Evolutionary conservation across 441 rosid genomes (phyloP), one percentile per base, ranked within the genome.

Genomic region (Pelargonium cotyledonis): DNA sequence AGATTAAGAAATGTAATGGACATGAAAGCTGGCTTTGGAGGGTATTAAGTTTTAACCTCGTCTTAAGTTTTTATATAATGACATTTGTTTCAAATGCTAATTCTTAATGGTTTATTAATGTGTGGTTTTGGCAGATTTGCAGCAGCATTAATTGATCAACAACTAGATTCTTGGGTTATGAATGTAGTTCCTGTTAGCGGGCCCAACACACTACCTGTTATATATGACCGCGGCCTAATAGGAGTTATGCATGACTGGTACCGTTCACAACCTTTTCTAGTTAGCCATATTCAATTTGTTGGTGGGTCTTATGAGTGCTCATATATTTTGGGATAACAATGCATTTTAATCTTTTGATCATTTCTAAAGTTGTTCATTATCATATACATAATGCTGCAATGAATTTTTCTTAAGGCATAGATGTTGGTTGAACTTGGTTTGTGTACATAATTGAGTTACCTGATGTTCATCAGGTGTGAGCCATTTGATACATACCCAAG

Each of bases 241-340:
- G 98, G 98, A 68, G 97, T 90, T 63, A 83, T 86, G 95, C 99
- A 95, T 75, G 99, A 95, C 69, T 95, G 99, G 99, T 94, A 94
- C 55, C 60, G 18, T 69, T 66, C 80, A 71, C 41, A 43, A 70
- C 73, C 65, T 2, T 68, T 18, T 43, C 35, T 21, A 49, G 38
- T 3, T 68, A 71, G 23, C 10, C 21, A 19, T 21, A 35, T 35
- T 4, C 38, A 31, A 31, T 31, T 31, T 31, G 8, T 55, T 55
- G 62, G 26, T 14, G 14, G 21, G 0, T 49, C 16, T 11, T 0
- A 49, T 49, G 57, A 49, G 5, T 4, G 16, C 58, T 51, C 58
- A 12, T 0, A 47, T 5, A 47, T 5, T 51, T 51, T 51, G 58
- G 18, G 58, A 51, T 51, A 5, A 51, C 0, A 7, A 4, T 51